These are phyloP conservation scores for Selenicereus undatus DNA, from an alignment of 148 eudicot genomes.

Conservation along the genomic window DNA sequence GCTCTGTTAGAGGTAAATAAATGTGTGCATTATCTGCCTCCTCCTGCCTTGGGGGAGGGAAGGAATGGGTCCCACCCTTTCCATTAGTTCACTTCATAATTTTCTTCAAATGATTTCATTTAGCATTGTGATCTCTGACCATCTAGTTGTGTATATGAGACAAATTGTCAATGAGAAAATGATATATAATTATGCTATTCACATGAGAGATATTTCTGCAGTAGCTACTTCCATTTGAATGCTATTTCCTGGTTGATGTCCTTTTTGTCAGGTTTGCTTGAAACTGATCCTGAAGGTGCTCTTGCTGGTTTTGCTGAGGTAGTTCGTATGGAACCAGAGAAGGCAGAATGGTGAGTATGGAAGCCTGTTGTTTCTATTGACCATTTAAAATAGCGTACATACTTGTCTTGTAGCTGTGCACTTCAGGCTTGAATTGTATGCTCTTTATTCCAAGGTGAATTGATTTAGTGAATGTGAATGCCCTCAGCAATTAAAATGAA, in stretches of 20 bases:
- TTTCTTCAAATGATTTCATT: background rate
- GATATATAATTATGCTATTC: background rate
- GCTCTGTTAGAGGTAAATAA: background rate
- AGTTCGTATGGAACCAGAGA: slow-evolving; percentile 78
- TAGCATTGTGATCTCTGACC: background rate
- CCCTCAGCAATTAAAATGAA: background rate
- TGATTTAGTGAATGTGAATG: background rate
- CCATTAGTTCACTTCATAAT: background rate
- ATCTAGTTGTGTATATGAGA: background rate
- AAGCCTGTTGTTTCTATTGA: background rate
- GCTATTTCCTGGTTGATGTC: background rate
- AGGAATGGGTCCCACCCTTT: background rate
- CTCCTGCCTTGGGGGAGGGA: too few species aligned
- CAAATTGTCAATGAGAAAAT: background rate
- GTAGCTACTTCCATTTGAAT: background rate
- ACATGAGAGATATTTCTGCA: background rate
- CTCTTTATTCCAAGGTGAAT: background rate
- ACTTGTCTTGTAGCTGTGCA: background rate
- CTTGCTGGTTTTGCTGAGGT: slow-evolving; percentile 89
- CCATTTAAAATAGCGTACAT: background rate
- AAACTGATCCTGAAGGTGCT: slow-evolving; percentile 90
- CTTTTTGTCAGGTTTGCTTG: slow-evolving; percentile 62
- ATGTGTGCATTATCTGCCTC: background rate
- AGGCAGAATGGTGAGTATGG: slow-evolving; percentile 75
- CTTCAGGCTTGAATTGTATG: background rate